Base-by-base conservation (phyloP, 768 basidiomycete genomes). In the Tricholoma furcatifolium region DNA sequence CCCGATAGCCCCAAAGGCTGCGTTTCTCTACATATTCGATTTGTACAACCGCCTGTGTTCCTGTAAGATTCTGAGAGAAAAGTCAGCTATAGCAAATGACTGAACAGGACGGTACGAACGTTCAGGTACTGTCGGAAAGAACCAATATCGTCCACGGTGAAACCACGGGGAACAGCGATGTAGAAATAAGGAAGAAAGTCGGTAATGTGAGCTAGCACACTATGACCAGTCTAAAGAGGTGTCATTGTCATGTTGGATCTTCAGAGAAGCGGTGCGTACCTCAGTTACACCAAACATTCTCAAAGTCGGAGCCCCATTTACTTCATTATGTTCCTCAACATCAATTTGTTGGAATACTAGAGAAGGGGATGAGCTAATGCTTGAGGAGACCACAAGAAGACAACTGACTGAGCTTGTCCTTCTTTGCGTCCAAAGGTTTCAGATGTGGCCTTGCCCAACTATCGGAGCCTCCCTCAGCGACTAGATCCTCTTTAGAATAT, bases 341-440 rank as follows among this genome's bases (percentile, higher is more conserved):
- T 98, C 97, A 53, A 96, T 95, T 69, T 98, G 97, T 67, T 99
- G 97, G 62, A 98, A 98, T 15, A 89, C 93, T 95, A 53, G 9
- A 31, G n/a, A n/a, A n/a, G 4, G 32, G 21, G 23, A 31, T 52
- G 23, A 40, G 32, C 23, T 18, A 17, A 23, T 41, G 14, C 2
- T 34, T 7, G 7, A 27, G 21, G 27, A 14, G 21, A 7, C 7
- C 24, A 9, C n/a, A 17, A 17, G 43, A 48, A 47, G 10, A 30
- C 10, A 9, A 61, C 85, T 52, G 35, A 92, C 93, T 71, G 53
- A 97, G 85, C 4, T 76, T 70, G 62, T 95, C 87, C 50, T 62
- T 76, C 60, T 80, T 79, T 44, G 77, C 74, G 58, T 91, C 72
- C 5, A 95, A 65, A 14, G 65, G 63, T 5, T 74, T 73, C 10